Percentiles rank a stretch among this genome's conserved stretches.
phyloP scores from a whole-genome alignment of 495 filamentous ascomycete species.

The Cenococcum geophilum region DNA sequence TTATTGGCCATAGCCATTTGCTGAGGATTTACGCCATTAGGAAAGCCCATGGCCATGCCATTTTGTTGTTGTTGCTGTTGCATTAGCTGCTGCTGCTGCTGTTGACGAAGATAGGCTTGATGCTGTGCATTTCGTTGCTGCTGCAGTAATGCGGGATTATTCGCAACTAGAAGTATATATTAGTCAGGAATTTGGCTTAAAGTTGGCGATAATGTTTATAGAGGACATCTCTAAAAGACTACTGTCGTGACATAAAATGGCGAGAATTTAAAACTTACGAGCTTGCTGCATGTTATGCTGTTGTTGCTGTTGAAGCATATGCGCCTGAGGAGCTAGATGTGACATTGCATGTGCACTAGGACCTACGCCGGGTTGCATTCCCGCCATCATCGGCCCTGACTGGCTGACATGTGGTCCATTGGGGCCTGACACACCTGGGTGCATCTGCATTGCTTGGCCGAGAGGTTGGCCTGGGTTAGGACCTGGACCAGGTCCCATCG shows the following conservation, averaged over 20 bases:
- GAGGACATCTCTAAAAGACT: too few relatives aligned
- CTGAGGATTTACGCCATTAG: slow-evolving; percentile 18
- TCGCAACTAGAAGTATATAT: slow-evolving; percentile 37
- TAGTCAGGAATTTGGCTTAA: neutral
- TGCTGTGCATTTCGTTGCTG: slow-evolving; percentile 42
- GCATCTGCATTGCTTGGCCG: slow-evolving; percentile 71
- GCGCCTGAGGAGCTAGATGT: slow-evolving; percentile 67
- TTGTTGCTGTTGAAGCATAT: slow-evolving; percentile 46
- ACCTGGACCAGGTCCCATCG: slow-evolving; percentile 61
- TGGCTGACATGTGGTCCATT: slow-evolving; percentile 73
- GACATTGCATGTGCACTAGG: slow-evolving; percentile 74
- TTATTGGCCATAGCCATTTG: slow-evolving; percentile 17
- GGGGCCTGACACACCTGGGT: slow-evolving; percentile 77
- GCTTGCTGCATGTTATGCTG: slow-evolving; percentile 31
- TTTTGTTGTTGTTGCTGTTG: slow-evolving; percentile 19
- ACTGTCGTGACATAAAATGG: neutral
- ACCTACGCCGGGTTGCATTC: slow-evolving; percentile 63
- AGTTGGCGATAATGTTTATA: too few relatives aligned
- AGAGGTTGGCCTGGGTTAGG: slow-evolving; percentile 62
- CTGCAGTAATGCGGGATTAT: slow-evolving; percentile 50
- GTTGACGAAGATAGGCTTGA: slow-evolving; percentile 39
- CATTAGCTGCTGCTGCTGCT: slow-evolving; percentile 32
- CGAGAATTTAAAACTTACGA: neutral
- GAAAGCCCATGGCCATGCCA: slow-evolving; percentile 25
- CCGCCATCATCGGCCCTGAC: slow-evolving; percentile 69